phyloP scores from a whole-genome alignment of 768 basidiomycete species.

The Phlebiopsis gigantea region DNA sequence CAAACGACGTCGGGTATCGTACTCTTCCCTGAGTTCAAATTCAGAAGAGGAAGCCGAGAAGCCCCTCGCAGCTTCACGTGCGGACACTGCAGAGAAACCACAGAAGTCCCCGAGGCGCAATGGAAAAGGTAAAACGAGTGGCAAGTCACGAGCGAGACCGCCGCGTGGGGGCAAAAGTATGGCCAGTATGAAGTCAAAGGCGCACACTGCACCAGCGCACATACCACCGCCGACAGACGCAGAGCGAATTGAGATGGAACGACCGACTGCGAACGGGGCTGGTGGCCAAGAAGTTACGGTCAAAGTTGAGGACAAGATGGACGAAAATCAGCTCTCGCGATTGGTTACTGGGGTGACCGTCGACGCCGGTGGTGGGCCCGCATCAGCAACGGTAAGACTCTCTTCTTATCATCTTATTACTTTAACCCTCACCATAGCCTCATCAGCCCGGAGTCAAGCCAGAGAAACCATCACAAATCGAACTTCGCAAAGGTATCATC shows the following conservation, averaged over 20 bases:
- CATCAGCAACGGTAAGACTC: conserved; percentile 42
- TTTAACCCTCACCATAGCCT: background rate
- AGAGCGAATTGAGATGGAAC: conserved; percentile 32
- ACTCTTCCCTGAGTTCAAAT: conserved; percentile 24
- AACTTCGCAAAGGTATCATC: conserved; percentile 80
- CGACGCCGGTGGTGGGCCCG: conserved; percentile 45
- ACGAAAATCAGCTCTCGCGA: conserved; percentile 69
- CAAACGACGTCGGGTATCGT: conserved; percentile 25
- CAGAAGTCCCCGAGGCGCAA: background rate
- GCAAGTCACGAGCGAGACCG: background rate
- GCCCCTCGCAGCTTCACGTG: conserved; percentile 18
- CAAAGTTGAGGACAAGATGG: conserved; percentile 76
- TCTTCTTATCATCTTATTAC: background rate
- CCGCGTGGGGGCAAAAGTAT: conserved; percentile 26
- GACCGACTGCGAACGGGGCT: conserved; percentile 35
- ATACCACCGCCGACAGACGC: conserved; percentile 35
- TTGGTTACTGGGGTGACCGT: conserved; percentile 79
- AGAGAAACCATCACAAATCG: conserved; percentile 76
- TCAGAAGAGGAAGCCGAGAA: conserved; percentile 18
- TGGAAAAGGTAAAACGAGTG: conserved; percentile 6
- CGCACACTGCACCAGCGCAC: conserved; percentile 48
- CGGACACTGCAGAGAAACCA: background rate
- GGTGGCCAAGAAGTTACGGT: conserved; percentile 46
- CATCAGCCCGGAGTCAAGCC: conserved; percentile 48
- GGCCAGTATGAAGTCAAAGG: conserved; percentile 54